Conservation (phyloP, 1,139 yeast species). For the Yamadazyma blattariae region DNA sequence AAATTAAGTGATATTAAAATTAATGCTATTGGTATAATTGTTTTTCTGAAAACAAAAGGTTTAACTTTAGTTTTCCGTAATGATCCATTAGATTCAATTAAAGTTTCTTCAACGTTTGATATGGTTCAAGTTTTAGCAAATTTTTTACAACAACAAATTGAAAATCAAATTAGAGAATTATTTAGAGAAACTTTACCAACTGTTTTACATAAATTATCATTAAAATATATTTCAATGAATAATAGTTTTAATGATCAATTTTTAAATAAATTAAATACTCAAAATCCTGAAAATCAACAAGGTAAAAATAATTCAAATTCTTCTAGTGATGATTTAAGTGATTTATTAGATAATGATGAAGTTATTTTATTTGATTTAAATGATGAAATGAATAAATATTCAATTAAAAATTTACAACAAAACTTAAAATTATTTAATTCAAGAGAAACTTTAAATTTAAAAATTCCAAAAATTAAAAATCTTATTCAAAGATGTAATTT, state of each 20-base stretch:
- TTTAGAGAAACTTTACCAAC: constrained; percentile 85
- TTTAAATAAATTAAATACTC: constrained; percentile 3
- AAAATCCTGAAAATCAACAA: constrained; percentile 15
- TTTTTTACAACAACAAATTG: constrained; percentile 79
- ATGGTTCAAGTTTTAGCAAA: constrained; percentile 79
- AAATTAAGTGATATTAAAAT: constrained; percentile 70
- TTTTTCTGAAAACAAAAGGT: constrained; percentile 78
- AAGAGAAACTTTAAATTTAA: constrained; percentile 73
- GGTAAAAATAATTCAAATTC: constrained; percentile 10
- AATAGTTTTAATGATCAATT: constrained; percentile 3
- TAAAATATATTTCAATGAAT: constrained; percentile 54
- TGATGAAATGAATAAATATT: constrained; percentile 38
- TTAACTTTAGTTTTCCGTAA: constrained; percentile 82
- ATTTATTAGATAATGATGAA: constrained; percentile 9
- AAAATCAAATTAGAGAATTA: constrained; percentile 72
- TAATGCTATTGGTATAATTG: constrained; percentile 81
- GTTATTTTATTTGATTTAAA: constrained; percentile 18
- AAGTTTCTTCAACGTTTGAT: constrained; percentile 82
- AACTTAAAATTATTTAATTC: constrained; percentile 70
- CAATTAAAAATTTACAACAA: constrained; percentile 63
- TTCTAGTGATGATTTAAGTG: constrained; percentile 5
- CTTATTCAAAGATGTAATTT: constrained; percentile 54
- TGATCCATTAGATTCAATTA: constrained; percentile 81
- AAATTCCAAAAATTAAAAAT: constrained; percentile 56
- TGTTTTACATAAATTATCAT: constrained; percentile 70